Percentiles rank a stretch among this genome's conserved stretches.
Conservation (phyloP, 2,329 filamentous ascomycete species). For the Colletotrichum spinosum region DNA sequence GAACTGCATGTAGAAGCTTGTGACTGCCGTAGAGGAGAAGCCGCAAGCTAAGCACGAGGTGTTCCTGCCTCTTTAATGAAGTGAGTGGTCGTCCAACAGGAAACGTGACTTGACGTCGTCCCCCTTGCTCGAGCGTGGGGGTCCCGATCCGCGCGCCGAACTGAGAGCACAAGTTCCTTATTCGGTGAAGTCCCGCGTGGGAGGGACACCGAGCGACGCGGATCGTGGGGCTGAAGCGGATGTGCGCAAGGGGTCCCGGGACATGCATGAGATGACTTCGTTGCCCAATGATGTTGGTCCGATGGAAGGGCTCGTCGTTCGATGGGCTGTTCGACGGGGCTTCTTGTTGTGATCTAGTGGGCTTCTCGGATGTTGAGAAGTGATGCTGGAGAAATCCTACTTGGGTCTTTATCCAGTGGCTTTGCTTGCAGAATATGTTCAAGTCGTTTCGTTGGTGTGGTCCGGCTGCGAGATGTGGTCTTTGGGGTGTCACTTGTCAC, state of each 20-base stretch:
- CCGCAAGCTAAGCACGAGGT: neutral
- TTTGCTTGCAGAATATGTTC: too few relatives aligned
- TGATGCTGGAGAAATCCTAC: too few relatives aligned
- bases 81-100: neutral
- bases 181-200: conserved; percentile 14
- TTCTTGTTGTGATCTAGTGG: too few relatives aligned
- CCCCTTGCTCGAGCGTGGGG: conserved; percentile 19
- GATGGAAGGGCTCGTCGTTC: neutral
- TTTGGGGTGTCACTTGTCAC: too few relatives aligned
- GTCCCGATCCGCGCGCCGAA: conserved; percentile 1
- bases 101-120: conserved; percentile 14
- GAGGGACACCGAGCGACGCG: neutral
- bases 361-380: too few relatives aligned
- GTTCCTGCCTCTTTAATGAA: neutral
- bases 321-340: too few relatives aligned
- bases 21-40: neutral
- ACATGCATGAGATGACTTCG: conserved; percentile 34
- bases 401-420: too few relatives aligned
- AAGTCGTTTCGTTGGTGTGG: too few relatives aligned
- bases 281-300: conserved; percentile 2
- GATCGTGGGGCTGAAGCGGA: conserved; percentile 20
- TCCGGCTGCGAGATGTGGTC: too few relatives aligned
- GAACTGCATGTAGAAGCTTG: too few relatives aligned
- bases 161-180: neutral
- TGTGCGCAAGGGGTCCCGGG: conserved; percentile 30